A percentile compares a stretch with the other conserved stretches of the same genome.
These are phyloP conservation scores for Cyclotella sp. DNA, from an alignment of 108 stramenopile species.

Conservation along the genomic window DNA sequence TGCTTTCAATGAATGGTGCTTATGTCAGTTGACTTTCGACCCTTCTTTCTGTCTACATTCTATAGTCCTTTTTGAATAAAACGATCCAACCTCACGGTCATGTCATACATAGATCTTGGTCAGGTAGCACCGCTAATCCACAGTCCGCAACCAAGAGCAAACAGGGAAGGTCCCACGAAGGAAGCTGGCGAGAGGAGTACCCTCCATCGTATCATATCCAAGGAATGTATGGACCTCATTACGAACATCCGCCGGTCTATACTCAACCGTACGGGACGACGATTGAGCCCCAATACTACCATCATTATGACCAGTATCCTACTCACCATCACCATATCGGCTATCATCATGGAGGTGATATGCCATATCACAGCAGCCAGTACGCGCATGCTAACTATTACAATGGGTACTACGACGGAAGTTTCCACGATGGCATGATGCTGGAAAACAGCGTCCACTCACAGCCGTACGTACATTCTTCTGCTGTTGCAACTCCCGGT, in stretches of 20 bases:
- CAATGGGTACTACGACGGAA: conserved; percentile 45
- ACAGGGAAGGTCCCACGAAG: conserved; percentile 11
- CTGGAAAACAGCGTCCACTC: conserved; percentile 38
- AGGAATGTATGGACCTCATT: conserved; percentile 25
- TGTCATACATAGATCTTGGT: conserved; percentile 9
- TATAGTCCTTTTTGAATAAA: not conserved
- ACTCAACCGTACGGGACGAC: conserved; percentile 13
- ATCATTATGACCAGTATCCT: conserved; percentile 32
- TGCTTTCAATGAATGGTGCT: conserved; percentile 1
- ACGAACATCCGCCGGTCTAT: conserved; percentile 24
- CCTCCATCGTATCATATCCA: conserved; percentile 32
- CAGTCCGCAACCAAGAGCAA: conserved; percentile 20
- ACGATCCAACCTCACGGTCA: conserved; percentile 3
- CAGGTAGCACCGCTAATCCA: conserved; percentile 3
- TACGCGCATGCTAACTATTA: conserved; percentile 32
- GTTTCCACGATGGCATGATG: conserved; percentile 34
- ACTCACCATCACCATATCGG: conserved; percentile 26
- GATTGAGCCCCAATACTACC: conserved; percentile 30
- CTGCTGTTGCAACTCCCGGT: conserved; percentile 31
- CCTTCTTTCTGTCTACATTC: not conserved
- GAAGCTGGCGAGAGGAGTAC: conserved; percentile 17
- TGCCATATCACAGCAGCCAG: conserved; percentile 31
- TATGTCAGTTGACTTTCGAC: not conserved
- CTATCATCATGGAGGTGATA: conserved; percentile 35
- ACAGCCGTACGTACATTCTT: conserved; percentile 21